Evolutionary conservation across 2,329 filamentous ascomycete species (phyloP), one percentile per base, ranked within the genome.

Genomic region (Torrubiellomyces zombiae): DNA sequence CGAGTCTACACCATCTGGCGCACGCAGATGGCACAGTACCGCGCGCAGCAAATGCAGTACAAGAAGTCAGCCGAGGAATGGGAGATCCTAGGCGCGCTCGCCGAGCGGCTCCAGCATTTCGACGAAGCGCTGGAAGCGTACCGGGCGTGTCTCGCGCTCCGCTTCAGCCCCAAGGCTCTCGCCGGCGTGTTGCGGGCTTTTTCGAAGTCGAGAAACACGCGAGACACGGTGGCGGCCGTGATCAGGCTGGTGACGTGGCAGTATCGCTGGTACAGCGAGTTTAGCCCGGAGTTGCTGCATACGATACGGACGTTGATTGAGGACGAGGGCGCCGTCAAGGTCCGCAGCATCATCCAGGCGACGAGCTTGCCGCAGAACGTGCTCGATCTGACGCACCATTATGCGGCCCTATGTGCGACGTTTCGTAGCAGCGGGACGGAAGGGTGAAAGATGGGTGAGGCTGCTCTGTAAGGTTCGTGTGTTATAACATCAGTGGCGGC

Each of bases 1-100:
- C 80, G 89, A 24, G 86, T 98, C 22, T 98, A 98, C 59, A 98
- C 89, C 9, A 98, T 98, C 50, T 98, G 89, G 89, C 76, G 89
- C 28, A 95, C 89, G 1, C 89, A 98, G 49, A 89, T 95, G 71
- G 80, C 83, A 1, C 86, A 95, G 48, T 94, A 85, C 47, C 75
- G 81, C 13, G 81, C 86, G 27, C 86, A 95, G 50, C 78, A 86
- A 33, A 75, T 93, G 50, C 76, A 91, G 37, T 98, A 95, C 58
- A 89, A 89, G 55, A 98, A 95, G 56, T 89, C 78, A 1, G 78
- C 86, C 2, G 83, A 93, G 38, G 89, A 98, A 48, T 98, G 89
- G 89, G 89, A 98, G 52, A 94, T 98, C 26, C 67, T 98, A 1
- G 89, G 89, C 20, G 79, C 85, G 30, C 65, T 98, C 10, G 89